These are phyloP conservation scores for Fusarium ramigenum DNA, from an alignment of 2,329 filamentous ascomycete species.

Conservation along the genomic window DNA sequence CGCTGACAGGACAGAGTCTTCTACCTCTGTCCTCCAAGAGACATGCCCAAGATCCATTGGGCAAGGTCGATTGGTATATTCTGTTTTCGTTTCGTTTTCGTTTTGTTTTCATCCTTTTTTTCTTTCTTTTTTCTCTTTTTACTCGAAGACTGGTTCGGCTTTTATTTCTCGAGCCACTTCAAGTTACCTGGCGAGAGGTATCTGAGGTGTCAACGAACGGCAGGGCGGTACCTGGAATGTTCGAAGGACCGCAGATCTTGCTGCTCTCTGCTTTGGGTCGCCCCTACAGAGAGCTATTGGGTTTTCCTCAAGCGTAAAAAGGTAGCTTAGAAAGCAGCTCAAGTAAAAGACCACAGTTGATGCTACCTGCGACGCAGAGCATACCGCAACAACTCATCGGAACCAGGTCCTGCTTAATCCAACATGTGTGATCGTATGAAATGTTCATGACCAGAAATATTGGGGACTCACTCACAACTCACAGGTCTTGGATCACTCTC, in stretches of 20 bases:
- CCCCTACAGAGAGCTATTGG: neutral
- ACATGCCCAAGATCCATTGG: neutral
- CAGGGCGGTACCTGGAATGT: neutral
- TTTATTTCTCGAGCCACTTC: neutral
- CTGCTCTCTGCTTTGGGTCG: neutral
- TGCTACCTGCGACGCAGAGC: neutral
- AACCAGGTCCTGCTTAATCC: neutral
- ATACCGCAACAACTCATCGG: neutral
- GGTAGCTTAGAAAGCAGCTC: neutral
- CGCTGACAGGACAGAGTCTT: neutral
- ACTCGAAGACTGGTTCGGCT: neutral
- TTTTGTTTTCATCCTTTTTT: neutral
- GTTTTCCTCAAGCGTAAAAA: neutral
- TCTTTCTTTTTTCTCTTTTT: too few species aligned
- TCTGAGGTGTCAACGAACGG: neutral
- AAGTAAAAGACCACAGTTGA: neutral
- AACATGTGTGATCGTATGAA: neutral
- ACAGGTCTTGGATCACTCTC: neutral
- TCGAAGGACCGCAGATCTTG: neutral
- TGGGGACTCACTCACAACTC: neutral
- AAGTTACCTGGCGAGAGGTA: neutral
- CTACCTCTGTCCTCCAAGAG: neutral
- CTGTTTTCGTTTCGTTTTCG: neutral
- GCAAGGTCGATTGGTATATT: neutral
- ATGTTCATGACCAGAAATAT: neutral